Conservation (phyloP, 2,329 filamentous ascomycete genomes). For the Pseudocercospora fijiensis region DNA sequence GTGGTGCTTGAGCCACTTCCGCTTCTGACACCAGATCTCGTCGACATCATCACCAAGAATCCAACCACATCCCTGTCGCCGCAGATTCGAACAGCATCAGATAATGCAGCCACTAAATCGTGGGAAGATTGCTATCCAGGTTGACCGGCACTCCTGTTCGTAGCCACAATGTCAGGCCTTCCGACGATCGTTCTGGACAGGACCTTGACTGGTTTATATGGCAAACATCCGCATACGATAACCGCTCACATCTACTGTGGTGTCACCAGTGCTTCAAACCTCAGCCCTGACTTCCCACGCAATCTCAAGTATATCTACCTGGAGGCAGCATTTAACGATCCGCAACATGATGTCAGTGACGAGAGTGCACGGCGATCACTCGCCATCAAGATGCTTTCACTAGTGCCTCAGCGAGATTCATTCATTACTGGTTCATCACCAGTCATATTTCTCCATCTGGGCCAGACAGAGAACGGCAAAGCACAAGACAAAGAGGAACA, state of each 20-base stretch:
- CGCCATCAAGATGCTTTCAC: slow-evolving; percentile 9
- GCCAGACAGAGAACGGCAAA: not conserved
- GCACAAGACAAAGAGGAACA: slow-evolving; percentile 4
- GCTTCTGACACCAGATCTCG: not conserved
- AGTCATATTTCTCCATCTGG: slow-evolving; percentile 11
- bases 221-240: not conserved
- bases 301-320: slow-evolving; percentile 15
- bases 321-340: slow-evolving; percentile 9
- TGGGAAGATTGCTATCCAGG: not conserved
- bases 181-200: slow-evolving; percentile 10
- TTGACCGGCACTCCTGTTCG: not conserved
- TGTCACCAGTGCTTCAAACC: slow-evolving; percentile 12
- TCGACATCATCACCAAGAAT: not conserved
- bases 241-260: slow-evolving; percentile 12
- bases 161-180: slow-evolving; percentile 4
- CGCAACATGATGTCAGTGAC: not conserved
- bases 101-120: not conserved
- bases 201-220: slow-evolving; percentile 9
- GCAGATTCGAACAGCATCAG: not conserved
- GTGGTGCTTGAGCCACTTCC: not conserved
- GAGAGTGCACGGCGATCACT: slow-evolving; percentile 6
- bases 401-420: slow-evolving; percentile 13
- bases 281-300: slow-evolving; percentile 11
- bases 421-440: slow-evolving; percentile 9
- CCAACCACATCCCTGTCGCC: not conserved